Percentiles rank a stretch among this genome's conserved stretches.
Conservation (phyloP, 2,329 filamentous ascomycete genomes). For the Sarocladium strictum region DNA sequence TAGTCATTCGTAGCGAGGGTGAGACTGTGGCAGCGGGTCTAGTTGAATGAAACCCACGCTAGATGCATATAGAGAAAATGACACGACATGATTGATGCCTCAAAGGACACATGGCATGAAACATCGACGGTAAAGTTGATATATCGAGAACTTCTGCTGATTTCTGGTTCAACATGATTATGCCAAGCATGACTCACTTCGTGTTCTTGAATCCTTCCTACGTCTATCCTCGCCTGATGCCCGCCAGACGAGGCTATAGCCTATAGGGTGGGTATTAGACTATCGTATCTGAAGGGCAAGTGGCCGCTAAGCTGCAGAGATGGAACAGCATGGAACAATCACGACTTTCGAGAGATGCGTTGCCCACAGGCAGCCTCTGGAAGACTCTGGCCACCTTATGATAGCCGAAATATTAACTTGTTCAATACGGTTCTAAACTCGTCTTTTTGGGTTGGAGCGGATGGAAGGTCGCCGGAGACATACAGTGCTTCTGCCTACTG, state of each 20-base stretch:
- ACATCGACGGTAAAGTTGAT: too few relatives aligned
- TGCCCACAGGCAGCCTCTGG: background rate
- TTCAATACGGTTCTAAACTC: background rate
- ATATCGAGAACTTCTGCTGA: constrained; percentile 13
- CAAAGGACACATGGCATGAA: too few relatives aligned
- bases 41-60: constrained; percentile 51
- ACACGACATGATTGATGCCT: background rate
- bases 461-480: background rate
- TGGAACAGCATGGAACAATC: background rate
- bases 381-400: background rate
- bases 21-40: constrained; percentile 84
- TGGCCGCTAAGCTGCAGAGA: background rate
- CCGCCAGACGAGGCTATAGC: constrained; percentile 1
- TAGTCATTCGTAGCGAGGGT: constrained; percentile 76
- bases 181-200: background rate
- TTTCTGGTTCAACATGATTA: background rate
- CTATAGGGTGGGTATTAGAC: constrained; percentile 1
- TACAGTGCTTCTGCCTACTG: background rate
- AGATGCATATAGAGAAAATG: background rate
- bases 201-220: background rate
- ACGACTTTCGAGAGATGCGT: background rate
- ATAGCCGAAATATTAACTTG: background rate
- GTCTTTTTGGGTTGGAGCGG: constrained; percentile 4
- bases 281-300: background rate
- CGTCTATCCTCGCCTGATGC: background rate